Evolutionary conservation across 352 stramenopile species (phyloP), one percentile per base, ranked within the genome.

Genomic region (Pythium aphanidermatum): DNA sequence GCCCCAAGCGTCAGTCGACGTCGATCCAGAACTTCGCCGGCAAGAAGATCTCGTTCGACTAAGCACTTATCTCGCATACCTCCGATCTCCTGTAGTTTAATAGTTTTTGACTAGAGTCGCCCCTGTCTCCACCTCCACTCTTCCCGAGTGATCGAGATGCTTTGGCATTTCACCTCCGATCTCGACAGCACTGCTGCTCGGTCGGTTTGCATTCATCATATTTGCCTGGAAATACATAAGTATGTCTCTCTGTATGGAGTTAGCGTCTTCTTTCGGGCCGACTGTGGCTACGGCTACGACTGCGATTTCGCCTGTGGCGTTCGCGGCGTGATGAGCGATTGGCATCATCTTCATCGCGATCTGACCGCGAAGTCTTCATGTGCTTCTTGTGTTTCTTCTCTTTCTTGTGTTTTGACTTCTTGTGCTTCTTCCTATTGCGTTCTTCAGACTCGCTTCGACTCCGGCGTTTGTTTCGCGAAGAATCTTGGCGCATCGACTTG

Each of bases 11-110:
- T 40, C 95, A 97, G 63, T 63, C 74, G 57, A 80, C 86, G 30
- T 76, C 73, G 35, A 98, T 98, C 68, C 79, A 96, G 46, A 90
- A 79, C 62, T 98, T 98, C 71, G 55, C 90, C 55, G 96, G 96
- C 45, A 97, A 75, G 32, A 98, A 99, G 78, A 92, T 94, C 55
- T 98, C 94, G 30, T 99, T 99, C 63, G 93, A 98, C 78, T 96
- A 96, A 77, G 40, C 13, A 33, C 25, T 26, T 32, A 17, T 21
- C 21, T 19, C 42, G 28, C 9, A 33, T 9, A 6, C 31, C n/a
- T 37, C 33, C 46, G 23, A 29, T 40, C 41, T 51, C 43, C 32
- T 52, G 39, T 51, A 48, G 41, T 49, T 53, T 59, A 59, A 53
- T 59, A 59, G 51, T 59, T 59, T 59, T 58, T 38, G 38, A 48